phyloP scores from a whole-genome alignment of 2,329 filamentous ascomycete species.

The Exophiala sp. region DNA sequence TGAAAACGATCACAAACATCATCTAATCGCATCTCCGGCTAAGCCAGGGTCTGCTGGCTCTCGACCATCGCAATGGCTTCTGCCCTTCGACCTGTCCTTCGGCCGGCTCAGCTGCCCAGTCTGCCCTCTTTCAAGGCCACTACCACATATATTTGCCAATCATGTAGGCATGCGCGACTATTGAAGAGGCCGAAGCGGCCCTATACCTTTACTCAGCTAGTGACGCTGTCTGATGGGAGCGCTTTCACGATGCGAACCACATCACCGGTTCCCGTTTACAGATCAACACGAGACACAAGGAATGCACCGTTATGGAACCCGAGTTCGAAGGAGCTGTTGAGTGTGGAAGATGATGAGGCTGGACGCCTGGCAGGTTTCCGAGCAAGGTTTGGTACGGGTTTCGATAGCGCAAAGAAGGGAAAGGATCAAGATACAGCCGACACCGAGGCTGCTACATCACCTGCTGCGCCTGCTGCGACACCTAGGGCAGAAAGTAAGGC shows the following conservation, averaged over 20 bases:
- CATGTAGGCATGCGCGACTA: constrained; percentile 78
- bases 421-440: constrained; percentile 33
- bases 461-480: not conserved
- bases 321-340: constrained; percentile 71
- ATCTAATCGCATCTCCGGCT: not conserved
- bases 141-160: constrained; percentile 49
- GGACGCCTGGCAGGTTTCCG: constrained; percentile 84
- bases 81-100: constrained; percentile 26
- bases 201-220: constrained; percentile 95
- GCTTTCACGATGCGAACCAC: constrained; percentile 60
- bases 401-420: constrained; percentile 57
- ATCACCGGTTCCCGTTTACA: constrained; percentile 55
- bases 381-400: constrained; percentile 75
- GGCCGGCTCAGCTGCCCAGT: constrained; percentile 22
- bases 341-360: constrained; percentile 92
- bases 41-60: not conserved
- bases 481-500: constrained; percentile 40
- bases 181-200: constrained; percentile 84
- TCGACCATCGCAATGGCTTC: constrained; percentile 16
- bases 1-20: not conserved
- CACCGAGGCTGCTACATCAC: constrained; percentile 4
- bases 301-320: constrained; percentile 94
- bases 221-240: constrained; percentile 87
- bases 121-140: constrained; percentile 21
- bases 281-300: constrained; percentile 73